Conservation (phyloP, 2,329 filamentous ascomycete species). For the Aspergillus caelatus region DNA sequence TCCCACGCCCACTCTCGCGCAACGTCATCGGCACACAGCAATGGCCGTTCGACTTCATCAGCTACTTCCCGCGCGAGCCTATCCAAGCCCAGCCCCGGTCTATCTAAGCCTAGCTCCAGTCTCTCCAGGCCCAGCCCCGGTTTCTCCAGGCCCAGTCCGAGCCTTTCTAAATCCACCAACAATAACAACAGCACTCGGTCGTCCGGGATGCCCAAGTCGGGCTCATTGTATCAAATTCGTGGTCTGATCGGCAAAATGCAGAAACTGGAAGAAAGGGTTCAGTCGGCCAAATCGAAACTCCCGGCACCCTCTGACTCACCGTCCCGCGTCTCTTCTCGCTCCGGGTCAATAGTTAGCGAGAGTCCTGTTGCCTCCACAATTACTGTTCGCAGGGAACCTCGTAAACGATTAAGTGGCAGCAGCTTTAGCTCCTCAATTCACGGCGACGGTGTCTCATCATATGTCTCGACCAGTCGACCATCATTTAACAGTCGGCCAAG, state of each 20-base stretch:
- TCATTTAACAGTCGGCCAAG: conserved; percentile 69
- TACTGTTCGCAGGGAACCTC: conserved; percentile 54
- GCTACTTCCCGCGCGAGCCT: conserved; percentile 41
- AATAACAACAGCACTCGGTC: conserved; percentile 51
- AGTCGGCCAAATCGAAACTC: conserved; percentile 87
- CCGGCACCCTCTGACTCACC: conserved; percentile 79
- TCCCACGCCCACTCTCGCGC: conserved; percentile 55
- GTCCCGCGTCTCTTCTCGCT: conserved; percentile 76
- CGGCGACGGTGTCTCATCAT: conserved; percentile 40
- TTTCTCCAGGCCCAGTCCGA: conserved; percentile 14
- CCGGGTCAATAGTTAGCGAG: conserved; percentile 51
- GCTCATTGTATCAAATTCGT: conserved; percentile 89
- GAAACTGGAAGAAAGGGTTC: conserved; percentile 88
- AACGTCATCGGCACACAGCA: conserved; percentile 61
- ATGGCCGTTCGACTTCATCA: conserved; percentile 51
- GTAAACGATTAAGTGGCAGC: conserved; percentile 47
- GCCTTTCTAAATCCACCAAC: conserved; percentile 19
- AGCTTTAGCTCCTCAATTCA: conserved; percentile 44
- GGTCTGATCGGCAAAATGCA: conserved; percentile 96
- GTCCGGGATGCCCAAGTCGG: conserved; percentile 58
- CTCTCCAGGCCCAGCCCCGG: conserved; percentile 15
- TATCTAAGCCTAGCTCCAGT: conserved; percentile 15
- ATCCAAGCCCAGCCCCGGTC: conserved; percentile 13
- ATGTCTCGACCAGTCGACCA: conserved; percentile 40
- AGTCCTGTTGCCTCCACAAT: conserved; percentile 57